These are phyloP conservation scores for Phytophthora macrochlamydospora DNA, from an alignment of 352 stramenopile species.

Conservation along the genomic window DNA sequence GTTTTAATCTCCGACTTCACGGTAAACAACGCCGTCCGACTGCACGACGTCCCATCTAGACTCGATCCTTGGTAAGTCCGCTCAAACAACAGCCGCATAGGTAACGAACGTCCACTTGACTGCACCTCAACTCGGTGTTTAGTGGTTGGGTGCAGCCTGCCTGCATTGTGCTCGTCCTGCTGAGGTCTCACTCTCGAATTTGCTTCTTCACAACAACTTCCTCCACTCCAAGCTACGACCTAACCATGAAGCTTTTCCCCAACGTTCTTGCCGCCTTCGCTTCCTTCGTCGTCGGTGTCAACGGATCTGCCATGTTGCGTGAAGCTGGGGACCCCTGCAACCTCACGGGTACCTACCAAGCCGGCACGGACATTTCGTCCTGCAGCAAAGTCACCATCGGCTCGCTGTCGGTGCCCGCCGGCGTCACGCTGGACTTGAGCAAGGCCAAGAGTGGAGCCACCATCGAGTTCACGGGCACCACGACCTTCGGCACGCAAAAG, in stretches of 20 bases:
- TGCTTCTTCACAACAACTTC: neutral
- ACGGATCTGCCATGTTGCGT: conserved; percentile 6
- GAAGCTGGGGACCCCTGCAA: conserved; percentile 16
- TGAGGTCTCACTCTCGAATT: conserved; percentile 8
- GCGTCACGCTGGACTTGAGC: conserved; percentile 42
- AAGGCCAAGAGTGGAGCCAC: conserved; percentile 30
- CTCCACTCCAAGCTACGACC: neutral
- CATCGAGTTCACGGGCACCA: conserved; percentile 41
- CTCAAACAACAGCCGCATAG: no score
- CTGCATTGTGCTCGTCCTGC: no score
- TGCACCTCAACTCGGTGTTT: no score
- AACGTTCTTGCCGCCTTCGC: conserved; percentile 1
- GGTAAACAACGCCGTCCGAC: no score
- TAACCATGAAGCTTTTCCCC: conserved; percentile 17
- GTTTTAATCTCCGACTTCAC: no score
- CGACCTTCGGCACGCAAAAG: conserved; percentile 36
- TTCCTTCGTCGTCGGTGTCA: neutral
- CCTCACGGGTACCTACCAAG: conserved; percentile 21
- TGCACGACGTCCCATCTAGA: no score
- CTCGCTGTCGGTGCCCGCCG: conserved; percentile 29
- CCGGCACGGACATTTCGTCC: conserved; percentile 14
- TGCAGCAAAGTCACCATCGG: conserved; percentile 28
- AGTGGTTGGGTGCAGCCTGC: no score
- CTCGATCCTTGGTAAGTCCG: no score
- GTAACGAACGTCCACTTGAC: no score